Evolutionary conservation across 2,329 filamentous ascomycete genomes (phyloP), one percentile per base, ranked within the genome.

Genomic region (Epicoccum nigrum): DNA sequence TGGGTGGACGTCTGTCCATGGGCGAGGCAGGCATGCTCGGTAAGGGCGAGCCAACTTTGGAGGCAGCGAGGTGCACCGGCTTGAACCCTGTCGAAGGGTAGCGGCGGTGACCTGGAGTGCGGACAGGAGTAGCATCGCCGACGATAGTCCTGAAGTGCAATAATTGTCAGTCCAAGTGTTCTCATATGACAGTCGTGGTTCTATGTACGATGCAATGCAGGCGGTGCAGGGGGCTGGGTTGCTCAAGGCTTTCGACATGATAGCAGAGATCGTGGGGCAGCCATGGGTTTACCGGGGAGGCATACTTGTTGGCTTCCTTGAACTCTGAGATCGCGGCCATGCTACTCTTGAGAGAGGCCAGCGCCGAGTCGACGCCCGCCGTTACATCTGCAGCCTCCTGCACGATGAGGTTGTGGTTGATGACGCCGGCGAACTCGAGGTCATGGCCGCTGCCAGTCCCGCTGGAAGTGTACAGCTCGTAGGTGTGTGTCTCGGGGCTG

Each of bases 301-400:
- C 74, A 66, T 71, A 77, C 75, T 81, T 81, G 67, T 83, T 84
- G 30, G 83, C 83, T 69, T 85, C 79, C 70, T 85, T 85, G 58
- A 83, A 79, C 63, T 84, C 77, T 63, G 84, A 77, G 43, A 83
- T 79, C 17, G 81, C 80, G 54, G 79, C 84, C 67, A 87, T 76
- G 62, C 77, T 85, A 66, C 77, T 82, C 69, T 85, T 80, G 45
- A 87, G 75, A 31, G 78, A 79, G 45, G 82, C 82, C 68, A 86
- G 70, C 21, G 84, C 84, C 53, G 81, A 79, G 67, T 87, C 84
- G 31, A 79, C 79, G 54, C 80, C 81, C 21, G 80, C 79, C 34
- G 79, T 82, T 28, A 76, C 80, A 65, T 81, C 75, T 66, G 81
- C 76, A 31, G 79, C 79, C 69, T 81, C 80, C 62, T 81, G 77